A percentile compares a stretch with the other conserved stretches of the same genome.
Conservation (phyloP, 441 rosid genomes). For the Omphalea diandra region DNA sequence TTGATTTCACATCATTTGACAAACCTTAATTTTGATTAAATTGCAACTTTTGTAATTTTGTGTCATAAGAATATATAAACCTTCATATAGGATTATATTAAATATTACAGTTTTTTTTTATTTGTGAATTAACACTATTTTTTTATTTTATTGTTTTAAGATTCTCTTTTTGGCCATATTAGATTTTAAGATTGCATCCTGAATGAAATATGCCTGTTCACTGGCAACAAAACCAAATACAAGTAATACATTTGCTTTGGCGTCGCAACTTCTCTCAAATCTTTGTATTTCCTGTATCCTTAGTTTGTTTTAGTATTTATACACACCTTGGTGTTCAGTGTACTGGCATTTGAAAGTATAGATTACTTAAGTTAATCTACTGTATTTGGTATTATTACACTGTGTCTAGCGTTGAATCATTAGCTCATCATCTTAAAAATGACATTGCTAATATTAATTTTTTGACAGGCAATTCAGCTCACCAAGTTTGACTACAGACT, state of each 20-base stretch:
- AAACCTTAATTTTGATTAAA: background rate
- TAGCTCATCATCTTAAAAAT: conserved; percentile 1
- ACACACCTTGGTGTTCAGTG: background rate
- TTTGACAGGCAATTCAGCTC: conserved; percentile 71
- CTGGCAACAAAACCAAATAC: too few species aligned
- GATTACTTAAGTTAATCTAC: background rate
- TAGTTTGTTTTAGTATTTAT: background rate
- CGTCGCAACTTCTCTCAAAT: background rate
- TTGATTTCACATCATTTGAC: background rate
- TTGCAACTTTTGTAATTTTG: background rate
- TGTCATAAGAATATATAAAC: background rate
- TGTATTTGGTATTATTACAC: conserved; percentile 3
- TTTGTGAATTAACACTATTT: background rate
- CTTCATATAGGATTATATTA: background rate
- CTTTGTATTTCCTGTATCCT: background rate
- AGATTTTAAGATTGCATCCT: background rate
- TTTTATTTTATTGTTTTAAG: background rate
- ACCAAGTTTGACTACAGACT: conserved; percentile 90
- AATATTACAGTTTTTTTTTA: background rate
- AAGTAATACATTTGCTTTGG: background rate
- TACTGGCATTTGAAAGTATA: conserved; percentile 9
- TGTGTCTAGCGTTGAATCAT: background rate
- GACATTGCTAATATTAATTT: conserved; percentile 20
- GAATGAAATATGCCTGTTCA: background rate
- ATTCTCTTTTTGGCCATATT: background rate